Conservation (phyloP, 768 basidiomycete genomes). For the Rhizopogon roseolus region DNA sequence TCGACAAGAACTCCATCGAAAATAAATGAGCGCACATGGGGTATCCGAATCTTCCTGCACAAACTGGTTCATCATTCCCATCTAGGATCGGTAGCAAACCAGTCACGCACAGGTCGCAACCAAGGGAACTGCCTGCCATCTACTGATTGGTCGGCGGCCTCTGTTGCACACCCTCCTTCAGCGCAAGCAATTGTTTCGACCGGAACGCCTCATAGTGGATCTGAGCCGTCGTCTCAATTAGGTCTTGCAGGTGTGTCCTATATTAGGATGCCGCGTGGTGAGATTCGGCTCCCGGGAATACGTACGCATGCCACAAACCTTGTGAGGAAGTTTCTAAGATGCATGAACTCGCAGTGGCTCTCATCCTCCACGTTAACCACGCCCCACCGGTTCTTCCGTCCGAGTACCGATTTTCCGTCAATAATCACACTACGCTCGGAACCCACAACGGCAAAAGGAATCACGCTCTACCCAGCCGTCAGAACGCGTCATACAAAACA, state of each 20-base stretch:
- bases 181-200: constrained; percentile 93
- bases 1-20: constrained; percentile 4
- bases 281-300: neutral
- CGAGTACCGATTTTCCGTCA: constrained; percentile 92
- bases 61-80: too few relatives aligned
- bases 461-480: constrained; percentile 60
- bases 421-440: constrained; percentile 94
- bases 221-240: constrained; percentile 98
- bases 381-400: constrained; percentile 97
- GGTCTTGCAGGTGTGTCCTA: constrained; percentile 94
- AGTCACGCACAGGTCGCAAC: neutral
- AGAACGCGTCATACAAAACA: neutral
- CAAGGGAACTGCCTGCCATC: neutral
- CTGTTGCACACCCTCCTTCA: constrained; percentile 91
- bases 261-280: neutral
- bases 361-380: constrained; percentile 98
- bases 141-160: constrained; percentile 42
- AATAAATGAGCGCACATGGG: constrained; percentile 11
- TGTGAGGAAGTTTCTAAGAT: constrained; percentile 95
- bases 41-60: constrained; percentile 7
- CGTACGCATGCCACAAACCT: constrained; percentile 40
- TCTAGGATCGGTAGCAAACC: neutral
- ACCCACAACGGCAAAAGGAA: constrained; percentile 97
- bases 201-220: constrained; percentile 99
- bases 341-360: constrained; percentile 96